Conservation (phyloP, 225 moss, liverwort and hornwort genomes). For the Polytrichum formosum region DNA sequence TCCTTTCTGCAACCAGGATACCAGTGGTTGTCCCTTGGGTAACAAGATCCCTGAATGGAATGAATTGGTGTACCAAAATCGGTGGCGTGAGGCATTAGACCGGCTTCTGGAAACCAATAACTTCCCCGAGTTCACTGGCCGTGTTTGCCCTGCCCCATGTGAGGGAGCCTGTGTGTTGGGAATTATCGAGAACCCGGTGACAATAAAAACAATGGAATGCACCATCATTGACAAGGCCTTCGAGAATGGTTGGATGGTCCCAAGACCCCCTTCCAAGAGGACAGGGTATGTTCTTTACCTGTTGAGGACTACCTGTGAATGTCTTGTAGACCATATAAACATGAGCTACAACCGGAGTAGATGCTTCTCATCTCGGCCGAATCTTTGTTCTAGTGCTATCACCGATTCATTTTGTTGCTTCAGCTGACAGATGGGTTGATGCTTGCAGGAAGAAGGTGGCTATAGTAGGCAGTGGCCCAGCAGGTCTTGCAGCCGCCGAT, state of each 20-base stretch:
- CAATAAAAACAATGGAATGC: slow-evolving; percentile 83
- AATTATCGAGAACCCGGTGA: slow-evolving; percentile 72
- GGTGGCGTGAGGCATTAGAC: slow-evolving; percentile 73
- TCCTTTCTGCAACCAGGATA: slow-evolving; percentile 76
- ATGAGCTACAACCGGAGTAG: no score
- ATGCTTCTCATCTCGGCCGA: no score
- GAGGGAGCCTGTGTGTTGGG: slow-evolving; percentile 76
- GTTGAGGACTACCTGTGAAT: background rate
- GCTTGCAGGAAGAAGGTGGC: slow-evolving; percentile 60
- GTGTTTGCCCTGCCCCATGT: slow-evolving; percentile 76
- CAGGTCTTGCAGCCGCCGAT: slow-evolving; percentile 71
- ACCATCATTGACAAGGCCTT: slow-evolving; percentile 76
- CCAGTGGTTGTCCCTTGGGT: slow-evolving; percentile 67
- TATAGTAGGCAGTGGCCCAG: slow-evolving; percentile 73
- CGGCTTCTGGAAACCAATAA: slow-evolving; percentile 73
- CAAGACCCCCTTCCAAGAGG: slow-evolving; percentile 54
- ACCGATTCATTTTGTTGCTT: no score
- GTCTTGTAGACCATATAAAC: slow-evolving; percentile 19
- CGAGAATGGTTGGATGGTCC: slow-evolving; percentile 72
- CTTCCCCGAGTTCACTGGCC: slow-evolving; percentile 74
- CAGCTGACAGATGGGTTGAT: no score
- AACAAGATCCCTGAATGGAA: slow-evolving; percentile 84
- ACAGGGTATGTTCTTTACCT: slow-evolving; percentile 38
- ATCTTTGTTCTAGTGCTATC: no score
- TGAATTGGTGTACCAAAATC: slow-evolving; percentile 61